These are phyloP conservation scores for Escallonia herrerae DNA, from an alignment of 129 eudicot genomes.

Conservation along the genomic window DNA sequence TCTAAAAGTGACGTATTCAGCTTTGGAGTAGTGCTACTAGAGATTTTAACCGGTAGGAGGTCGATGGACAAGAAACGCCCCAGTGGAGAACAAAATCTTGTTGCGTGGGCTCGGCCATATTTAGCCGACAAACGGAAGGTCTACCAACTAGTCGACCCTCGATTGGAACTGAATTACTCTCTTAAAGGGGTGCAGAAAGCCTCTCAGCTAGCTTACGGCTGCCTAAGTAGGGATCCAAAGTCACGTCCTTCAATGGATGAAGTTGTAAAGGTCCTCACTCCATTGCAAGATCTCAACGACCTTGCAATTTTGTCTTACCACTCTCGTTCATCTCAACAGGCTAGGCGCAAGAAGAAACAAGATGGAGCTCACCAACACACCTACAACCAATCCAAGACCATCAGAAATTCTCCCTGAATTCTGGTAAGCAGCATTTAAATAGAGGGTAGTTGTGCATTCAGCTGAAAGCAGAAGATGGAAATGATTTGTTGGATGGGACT, in stretches of 20 bases:
- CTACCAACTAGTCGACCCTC: slow-evolving; percentile 84
- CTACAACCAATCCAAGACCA: slow-evolving; percentile 40
- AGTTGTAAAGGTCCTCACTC: slow-evolving; percentile 63
- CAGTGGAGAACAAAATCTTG: slow-evolving; percentile 89
- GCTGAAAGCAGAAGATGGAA: background rate
- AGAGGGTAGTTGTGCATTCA: slow-evolving; percentile 5
- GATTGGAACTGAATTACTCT: slow-evolving; percentile 83
- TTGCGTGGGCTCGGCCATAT: slow-evolving; percentile 91
- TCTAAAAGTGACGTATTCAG: slow-evolving; percentile 88
- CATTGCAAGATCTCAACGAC: slow-evolving; percentile 70
- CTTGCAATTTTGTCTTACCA: slow-evolving; percentile 73
- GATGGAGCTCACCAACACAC: slow-evolving; percentile 40
- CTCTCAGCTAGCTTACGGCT: slow-evolving; percentile 66
- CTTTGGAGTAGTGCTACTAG: slow-evolving; percentile 89
- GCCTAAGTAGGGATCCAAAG: slow-evolving; percentile 79
- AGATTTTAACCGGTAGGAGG: slow-evolving; percentile 89
- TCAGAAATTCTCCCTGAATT: slow-evolving; percentile 39
- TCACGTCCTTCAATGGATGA: slow-evolving; percentile 94
- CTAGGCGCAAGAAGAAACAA: slow-evolving; percentile 66
- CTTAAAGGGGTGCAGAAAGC: slow-evolving; percentile 88
- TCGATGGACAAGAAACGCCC: slow-evolving; percentile 96
- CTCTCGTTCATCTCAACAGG: slow-evolving; percentile 61
- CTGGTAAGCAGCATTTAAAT: slow-evolving; percentile 48
- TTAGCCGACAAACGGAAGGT: slow-evolving; percentile 81
- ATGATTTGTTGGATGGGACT: background rate